Evolutionary conservation across 495 filamentous ascomycete species (phyloP).

Genomic region (Staphylotrichum tortipilum): DNA sequence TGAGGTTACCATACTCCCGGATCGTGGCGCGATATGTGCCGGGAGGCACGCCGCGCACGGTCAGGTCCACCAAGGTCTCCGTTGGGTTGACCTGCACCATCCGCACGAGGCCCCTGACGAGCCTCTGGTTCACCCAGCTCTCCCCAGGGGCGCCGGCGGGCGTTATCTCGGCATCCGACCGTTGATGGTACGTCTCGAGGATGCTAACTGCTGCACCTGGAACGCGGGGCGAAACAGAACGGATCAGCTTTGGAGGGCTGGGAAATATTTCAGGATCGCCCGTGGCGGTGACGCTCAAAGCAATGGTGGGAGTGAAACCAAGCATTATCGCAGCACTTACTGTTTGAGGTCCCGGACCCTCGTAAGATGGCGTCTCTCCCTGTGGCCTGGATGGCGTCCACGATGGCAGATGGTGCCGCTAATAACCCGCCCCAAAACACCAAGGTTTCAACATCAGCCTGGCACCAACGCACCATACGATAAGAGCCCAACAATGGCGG

Average conservation of each 20-base stretch:
- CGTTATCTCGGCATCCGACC: constrained; percentile 18
- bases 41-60: constrained; percentile 71
- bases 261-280: background rate
- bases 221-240: background rate
- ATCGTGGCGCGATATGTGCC: constrained; percentile 79
- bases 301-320: background rate
- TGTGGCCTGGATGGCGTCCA: constrained; percentile 77
- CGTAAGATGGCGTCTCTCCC: constrained; percentile 91
- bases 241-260: background rate
- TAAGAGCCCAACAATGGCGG: background rate
- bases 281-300: background rate
- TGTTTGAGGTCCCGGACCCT: constrained; percentile 75
- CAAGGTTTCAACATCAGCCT: constrained; percentile 3
- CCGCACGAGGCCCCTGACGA: constrained; percentile 65
- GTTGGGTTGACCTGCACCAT: constrained; percentile 72
- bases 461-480: background rate
- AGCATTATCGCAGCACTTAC: constrained; percentile 40
- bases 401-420: constrained; percentile 80
- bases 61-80: constrained; percentile 78
- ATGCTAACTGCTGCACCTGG: constrained; percentile 90
- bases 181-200: constrained; percentile 72
- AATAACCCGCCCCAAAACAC: too few species aligned
- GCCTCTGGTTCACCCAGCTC: constrained; percentile 26
- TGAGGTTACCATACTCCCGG: constrained; percentile 82
- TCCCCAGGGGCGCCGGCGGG: constrained; percentile 9